Evolutionary conservation across 768 basidiomycete species (phyloP), one percentile per base, ranked within the genome.

Genomic region (Coprinopsis marcescibilis): DNA sequence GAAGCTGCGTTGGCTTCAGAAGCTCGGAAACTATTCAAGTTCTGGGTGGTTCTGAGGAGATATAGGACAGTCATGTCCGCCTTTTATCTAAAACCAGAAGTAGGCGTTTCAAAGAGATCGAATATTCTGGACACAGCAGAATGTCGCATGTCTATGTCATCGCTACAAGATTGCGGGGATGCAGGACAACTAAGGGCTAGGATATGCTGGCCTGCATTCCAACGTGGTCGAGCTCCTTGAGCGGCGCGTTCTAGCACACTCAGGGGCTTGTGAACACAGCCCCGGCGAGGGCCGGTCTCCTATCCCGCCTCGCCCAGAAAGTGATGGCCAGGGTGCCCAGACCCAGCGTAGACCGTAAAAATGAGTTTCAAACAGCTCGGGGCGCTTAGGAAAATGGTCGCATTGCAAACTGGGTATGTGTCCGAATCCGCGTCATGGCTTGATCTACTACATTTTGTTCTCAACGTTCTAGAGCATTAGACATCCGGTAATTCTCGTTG

Each of bases 401-500:
- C 8, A 32, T 32, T 32, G 8, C 30, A n/a, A 32, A 8, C n/a
- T 8, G 8, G 30, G n/a, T 32, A n/a, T 8, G n/a, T 32, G 8
- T 32, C 30, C 8, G n/a, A 32, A 32, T 32, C 30, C 8, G 30
- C 8, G 7, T 36, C 44, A 33, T 50, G 45, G 47, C 21, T n/a
- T n/a, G n/a, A n/a, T n/a, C n/a, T n/a, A n/a, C n/a, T n/a, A n/a
- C n/a, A n/a, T n/a, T n/a, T n/a, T n/a, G n/a, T n/a, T n/a, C n/a
- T n/a, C n/a, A n/a, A n/a, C n/a, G n/a, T n/a, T n/a, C n/a, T n/a
- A n/a, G n/a, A n/a, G n/a, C n/a, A n/a, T 56, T 65, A 77, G 47
- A 73, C 48, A 65, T 93, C 91, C n/a, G 90, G 90, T 45, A 93
- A 64, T 63, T 94, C 90, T 60, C 91, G 72, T 53, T 83, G 81